These are phyloP conservation scores for Porphyrellus cyaneotinctus DNA, from an alignment of 768 basidiomycete species.

Conservation along the genomic window DNA sequence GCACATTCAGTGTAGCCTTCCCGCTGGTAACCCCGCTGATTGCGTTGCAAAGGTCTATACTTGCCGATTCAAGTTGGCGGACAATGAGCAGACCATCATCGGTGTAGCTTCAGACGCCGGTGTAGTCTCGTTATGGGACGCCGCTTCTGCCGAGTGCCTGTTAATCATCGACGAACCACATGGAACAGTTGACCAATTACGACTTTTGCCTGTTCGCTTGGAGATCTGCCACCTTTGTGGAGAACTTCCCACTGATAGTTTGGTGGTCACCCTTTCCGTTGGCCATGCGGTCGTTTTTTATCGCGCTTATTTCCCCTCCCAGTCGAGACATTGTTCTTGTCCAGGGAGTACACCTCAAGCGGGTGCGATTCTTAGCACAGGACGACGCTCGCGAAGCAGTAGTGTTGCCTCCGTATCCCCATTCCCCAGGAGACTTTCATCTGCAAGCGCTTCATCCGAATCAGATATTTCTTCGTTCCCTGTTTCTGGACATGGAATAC, in stretches of 20 bases:
- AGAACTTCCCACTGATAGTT: constrained; percentile 59
- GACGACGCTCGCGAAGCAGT: constrained; percentile 58
- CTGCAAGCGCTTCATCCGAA: constrained; percentile 35
- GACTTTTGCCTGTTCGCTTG: constrained; percentile 49
- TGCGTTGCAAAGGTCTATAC: constrained; percentile 50
- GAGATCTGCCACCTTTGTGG: constrained; percentile 70
- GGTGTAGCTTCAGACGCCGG: constrained; percentile 63
- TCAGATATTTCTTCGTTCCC: constrained; percentile 59
- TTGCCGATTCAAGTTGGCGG: constrained; percentile 49
- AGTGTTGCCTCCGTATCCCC: constrained; percentile 50
- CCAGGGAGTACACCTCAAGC: constrained; percentile 44
- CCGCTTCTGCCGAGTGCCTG: constrained; percentile 58
- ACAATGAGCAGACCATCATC: constrained; percentile 49
- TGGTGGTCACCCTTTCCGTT: constrained; percentile 65
- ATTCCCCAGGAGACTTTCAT: constrained; percentile 47
- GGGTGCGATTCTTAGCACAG: constrained; percentile 42
- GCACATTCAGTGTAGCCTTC: constrained; percentile 45
- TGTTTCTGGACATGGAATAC: constrained; percentile 74
- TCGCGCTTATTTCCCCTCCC: constrained; percentile 55
- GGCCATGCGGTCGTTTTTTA: constrained; percentile 61
- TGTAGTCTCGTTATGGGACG: constrained; percentile 74
- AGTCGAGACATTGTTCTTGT: constrained; percentile 66
- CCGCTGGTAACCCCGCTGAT: constrained; percentile 57
- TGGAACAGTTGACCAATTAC: constrained; percentile 57
- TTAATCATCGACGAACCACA: constrained; percentile 55